Conservation (phyloP, 192 early-diverging fungal species). For the Backusella westeae region DNA sequence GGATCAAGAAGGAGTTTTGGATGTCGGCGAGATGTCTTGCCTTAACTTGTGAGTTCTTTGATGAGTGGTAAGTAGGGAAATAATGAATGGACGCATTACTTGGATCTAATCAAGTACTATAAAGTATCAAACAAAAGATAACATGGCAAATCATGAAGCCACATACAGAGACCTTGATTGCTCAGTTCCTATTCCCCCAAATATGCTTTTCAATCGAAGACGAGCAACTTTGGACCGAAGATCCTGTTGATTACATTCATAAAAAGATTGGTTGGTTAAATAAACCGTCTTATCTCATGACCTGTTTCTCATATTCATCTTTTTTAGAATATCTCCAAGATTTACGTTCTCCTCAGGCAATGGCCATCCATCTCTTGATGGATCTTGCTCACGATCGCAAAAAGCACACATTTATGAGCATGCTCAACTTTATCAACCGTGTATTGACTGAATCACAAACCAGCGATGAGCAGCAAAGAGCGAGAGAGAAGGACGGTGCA, state of each 20-base stretch:
- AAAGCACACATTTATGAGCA: constrained; percentile 74
- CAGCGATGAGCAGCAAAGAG: constrained; percentile 57
- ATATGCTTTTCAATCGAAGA: constrained; percentile 86
- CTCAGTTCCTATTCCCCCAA: constrained; percentile 89
- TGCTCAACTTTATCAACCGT: constrained; percentile 76
- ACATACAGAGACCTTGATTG: constrained; percentile 74
- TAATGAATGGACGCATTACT: background rate
- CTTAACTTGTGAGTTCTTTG: constrained; percentile 72
- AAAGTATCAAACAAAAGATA: constrained; percentile 78
- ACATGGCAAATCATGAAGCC: constrained; percentile 92
- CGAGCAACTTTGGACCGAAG: constrained; percentile 87
- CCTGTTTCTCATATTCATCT: background rate
- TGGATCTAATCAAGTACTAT: background rate
- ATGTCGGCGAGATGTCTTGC: constrained; percentile 69
- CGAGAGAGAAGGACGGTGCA: constrained; percentile 85
- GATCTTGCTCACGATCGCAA: constrained; percentile 73
- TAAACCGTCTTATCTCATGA: background rate
- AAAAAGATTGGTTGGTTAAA: constrained; percentile 54
- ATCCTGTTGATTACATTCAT: constrained; percentile 90
- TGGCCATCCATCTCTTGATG: constrained; percentile 74
- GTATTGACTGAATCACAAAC: constrained; percentile 66
- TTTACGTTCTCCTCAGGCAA: constrained; percentile 69
- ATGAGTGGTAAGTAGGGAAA: constrained; percentile 54
- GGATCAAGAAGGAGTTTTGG: constrained; percentile 69
- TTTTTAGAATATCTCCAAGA: constrained; percentile 75